Evolutionary conservation across 257 asterid genomes (phyloP).

Genomic region (Primulina tabacum): DNA sequence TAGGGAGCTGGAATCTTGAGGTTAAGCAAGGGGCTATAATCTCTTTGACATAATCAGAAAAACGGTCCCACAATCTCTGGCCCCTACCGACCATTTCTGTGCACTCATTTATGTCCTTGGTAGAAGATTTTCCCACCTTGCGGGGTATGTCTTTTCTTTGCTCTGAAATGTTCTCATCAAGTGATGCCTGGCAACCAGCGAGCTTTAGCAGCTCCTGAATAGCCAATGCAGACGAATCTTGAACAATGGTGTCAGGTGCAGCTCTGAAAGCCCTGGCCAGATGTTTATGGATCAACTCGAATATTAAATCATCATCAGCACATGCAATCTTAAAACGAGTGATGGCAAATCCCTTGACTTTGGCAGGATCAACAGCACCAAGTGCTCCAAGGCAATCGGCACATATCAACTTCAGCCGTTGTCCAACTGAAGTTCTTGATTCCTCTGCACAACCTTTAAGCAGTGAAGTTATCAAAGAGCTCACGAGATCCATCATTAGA

Average conservation of each 20-base stretch:
- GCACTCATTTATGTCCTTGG: conserved; percentile 31
- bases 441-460: conserved; percentile 98
- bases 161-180: conserved; percentile 57
- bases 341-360: conserved; percentile 65
- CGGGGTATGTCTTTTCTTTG: conserved; percentile 28
- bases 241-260: conserved; percentile 82
- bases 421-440: conserved; percentile 87
- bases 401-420: conserved; percentile 77
- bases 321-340: conserved; percentile 89
- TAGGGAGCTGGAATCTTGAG: conserved; percentile 74
- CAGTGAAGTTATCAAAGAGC: conserved; percentile 80
- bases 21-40: conserved; percentile 98
- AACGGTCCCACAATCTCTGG: conserved; percentile 88
- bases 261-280: conserved; percentile 95
- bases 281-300: conserved; percentile 91
- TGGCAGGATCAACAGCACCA: conserved; percentile 98
- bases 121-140: conserved; percentile 42
- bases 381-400: conserved; percentile 97
- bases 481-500: conserved; percentile 65
- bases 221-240: conserved; percentile 96
- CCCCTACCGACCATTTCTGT: conserved; percentile 61
- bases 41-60: conserved; percentile 92
- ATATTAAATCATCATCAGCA: conserved; percentile 94
- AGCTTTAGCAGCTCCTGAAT: conserved; percentile 88
- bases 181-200: conserved; percentile 86